Percentiles rank a stretch among this genome's conserved stretches.
These are phyloP conservation scores for Penicillium rolfsii DNA, from an alignment of 2,329 filamentous ascomycete genomes.

Conservation along the genomic window DNA sequence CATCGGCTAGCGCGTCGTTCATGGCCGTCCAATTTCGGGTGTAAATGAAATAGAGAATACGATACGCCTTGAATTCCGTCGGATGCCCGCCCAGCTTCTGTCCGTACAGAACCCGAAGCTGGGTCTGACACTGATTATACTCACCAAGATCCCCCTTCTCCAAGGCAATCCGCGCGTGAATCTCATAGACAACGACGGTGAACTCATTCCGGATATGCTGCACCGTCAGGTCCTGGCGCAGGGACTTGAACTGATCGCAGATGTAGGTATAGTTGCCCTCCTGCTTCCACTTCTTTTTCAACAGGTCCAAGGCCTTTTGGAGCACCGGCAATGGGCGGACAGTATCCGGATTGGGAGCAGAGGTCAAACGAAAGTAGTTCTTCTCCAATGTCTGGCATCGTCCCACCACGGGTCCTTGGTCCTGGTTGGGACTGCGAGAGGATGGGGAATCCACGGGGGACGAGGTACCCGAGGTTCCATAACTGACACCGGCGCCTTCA, in stretches of 20 bases:
- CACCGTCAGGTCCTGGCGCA: constrained; percentile 96
- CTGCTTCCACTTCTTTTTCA: constrained; percentile 93
- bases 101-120: constrained; percentile 88
- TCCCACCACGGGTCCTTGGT: constrained; percentile 75
- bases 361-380: constrained; percentile 89
- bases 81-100: constrained; percentile 85
- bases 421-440: constrained; percentile 46
- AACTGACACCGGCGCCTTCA: constrained; percentile 57
- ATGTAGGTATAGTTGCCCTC: constrained; percentile 97
- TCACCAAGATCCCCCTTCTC: constrained; percentile 99
- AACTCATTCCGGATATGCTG: constrained; percentile 97
- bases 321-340: constrained; percentile 83
- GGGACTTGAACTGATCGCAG: constrained; percentile 98
- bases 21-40: constrained; percentile 97
- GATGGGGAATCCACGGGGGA: constrained; percentile 54
- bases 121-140: constrained; percentile 99
- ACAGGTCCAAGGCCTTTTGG: constrained; percentile 78
- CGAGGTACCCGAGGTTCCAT: constrained; percentile 44
- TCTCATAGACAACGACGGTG: constrained; percentile 95
- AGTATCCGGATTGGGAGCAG: constrained; percentile 82
- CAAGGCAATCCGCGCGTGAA: constrained; percentile 93
- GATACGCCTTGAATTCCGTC: constrained; percentile 97
- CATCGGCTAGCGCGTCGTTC: constrained; percentile 97
- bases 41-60: constrained; percentile 99
- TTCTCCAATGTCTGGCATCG: constrained; percentile 86